Base-by-base conservation (phyloP, 192 early-diverging fungal species). In the Entomortierella lignicola region DNA sequence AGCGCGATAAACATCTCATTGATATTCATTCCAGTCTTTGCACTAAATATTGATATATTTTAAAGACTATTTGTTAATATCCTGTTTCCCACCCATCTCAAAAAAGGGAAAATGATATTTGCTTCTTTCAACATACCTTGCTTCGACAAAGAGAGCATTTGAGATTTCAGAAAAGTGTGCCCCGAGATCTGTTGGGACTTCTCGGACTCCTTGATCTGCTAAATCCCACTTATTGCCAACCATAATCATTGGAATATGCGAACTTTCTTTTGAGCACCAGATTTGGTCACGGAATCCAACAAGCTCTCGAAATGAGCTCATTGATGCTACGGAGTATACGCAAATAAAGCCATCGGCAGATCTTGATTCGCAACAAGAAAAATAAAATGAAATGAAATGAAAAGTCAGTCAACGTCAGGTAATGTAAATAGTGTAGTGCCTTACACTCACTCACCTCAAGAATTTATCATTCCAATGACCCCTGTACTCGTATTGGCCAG, bases 201-300 rank as follows among this genome's bases (percentile, higher is more conserved):
- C 69, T 47, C 95, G 85, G 60, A 92, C 90, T 7, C 69, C 57
- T 42, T 88, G 87, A 2, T 61, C 30, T 6, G 54, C 61, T 58
- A 94, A 77, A 84, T 97, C 96, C 70, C 90, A 93, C 75, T 97
- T 97, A 88, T 97, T 97, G 3, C 90, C 96, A 6, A 93, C 91
- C 7, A 97, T 71, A 4, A 94, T 89, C 59, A 96, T 92, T 0
- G 96, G 94, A 27, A 91, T 91, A 10, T 77, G 82, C 67, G 91
- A 88, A 11, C 85, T 77, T 56, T 96, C 94, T 63, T 97, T 97
- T 25, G 96, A 91, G 2, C 91, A 87, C 52, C 90, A 84, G 53
- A 97, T 94, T 62, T 92, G 89, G 44, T 91, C 82, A 41, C 92
- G 86, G 59, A 94, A 91, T 1, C 85, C 85, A 55, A 82, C 82